phyloP scores from a whole-genome alignment of 768 basidiomycete species.

The Boletus pseudopeckii region DNA sequence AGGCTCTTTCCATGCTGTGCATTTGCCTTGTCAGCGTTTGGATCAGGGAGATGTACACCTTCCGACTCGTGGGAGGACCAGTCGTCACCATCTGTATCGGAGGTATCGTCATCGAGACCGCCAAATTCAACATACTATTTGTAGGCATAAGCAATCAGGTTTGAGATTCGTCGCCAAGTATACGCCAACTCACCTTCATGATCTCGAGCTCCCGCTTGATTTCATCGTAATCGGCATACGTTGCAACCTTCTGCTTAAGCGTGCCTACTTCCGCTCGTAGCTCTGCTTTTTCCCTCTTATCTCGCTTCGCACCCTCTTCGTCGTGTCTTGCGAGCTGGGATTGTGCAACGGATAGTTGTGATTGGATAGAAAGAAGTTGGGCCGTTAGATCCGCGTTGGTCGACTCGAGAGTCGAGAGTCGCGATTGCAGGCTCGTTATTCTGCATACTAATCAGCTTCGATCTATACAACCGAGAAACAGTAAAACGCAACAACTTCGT shows the following conservation, averaged over 20 bases:
- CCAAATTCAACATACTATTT: slow-evolving; percentile 92
- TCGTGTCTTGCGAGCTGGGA: slow-evolving; percentile 17
- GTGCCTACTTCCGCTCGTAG: slow-evolving; percentile 65
- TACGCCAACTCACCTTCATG: slow-evolving; percentile 71
- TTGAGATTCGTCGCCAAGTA: not conserved
- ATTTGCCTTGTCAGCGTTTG: slow-evolving; percentile 84
- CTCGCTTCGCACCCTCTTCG: slow-evolving; percentile 15
- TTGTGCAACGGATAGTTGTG: slow-evolving; percentile 17
- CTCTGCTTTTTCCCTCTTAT: slow-evolving; percentile 16
- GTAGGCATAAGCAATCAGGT: not conserved
- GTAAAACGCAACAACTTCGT: slow-evolving; percentile 56
- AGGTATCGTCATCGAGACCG: slow-evolving; percentile 62
- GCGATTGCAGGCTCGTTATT: slow-evolving; percentile 52
- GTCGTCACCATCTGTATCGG: slow-evolving; percentile 57
- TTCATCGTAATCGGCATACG: slow-evolving; percentile 89
- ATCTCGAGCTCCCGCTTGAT: slow-evolving; percentile 97
- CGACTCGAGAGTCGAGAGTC: slow-evolving; percentile 71
- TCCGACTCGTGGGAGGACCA: slow-evolving; percentile 40
- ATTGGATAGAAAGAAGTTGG: slow-evolving; percentile 16
- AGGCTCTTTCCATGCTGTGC: slow-evolving; percentile 75
- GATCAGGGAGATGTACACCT: slow-evolving; percentile 74
- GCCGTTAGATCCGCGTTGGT: slow-evolving; percentile 30
- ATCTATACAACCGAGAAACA: not conserved
- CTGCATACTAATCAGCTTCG: slow-evolving; percentile 6
- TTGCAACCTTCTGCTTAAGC: slow-evolving; percentile 64